Base-by-base conservation (phyloP, 345 rosid species). In the Sapria himalayana region DNA sequence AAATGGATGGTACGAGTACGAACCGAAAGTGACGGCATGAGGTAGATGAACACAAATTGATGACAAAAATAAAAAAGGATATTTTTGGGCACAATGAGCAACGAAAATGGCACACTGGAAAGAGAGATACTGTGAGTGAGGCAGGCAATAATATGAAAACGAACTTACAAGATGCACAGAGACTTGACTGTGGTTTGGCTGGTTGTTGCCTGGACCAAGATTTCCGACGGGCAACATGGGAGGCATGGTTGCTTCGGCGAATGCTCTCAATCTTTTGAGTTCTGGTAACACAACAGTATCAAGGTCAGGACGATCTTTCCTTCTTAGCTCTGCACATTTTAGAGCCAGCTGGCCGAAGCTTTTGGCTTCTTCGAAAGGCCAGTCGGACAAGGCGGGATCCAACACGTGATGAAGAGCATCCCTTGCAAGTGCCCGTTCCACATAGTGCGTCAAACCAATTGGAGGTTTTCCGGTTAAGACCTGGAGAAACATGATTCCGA, bases 261-360 rank as follows among this genome's bases (percentile, higher is more conserved):
- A 44, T 4, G 37, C 42, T 60, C 81, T 68, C 50, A 79, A 49
- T 48, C 72, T 66, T 54, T 79, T 61, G 16, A 84, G 79, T 52
- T 66, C 77, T 7, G 81, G 85, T 67, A 84, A 43, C 16, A 79
- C 56, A 23, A 60, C 71, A 45, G 59, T 74, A 31, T 73, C 79
- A n/a, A 76, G 74, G 51, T 84, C 78, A 1, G 92, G 93, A 46
- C 93, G 60, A 56, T 84, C 95, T 53, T 72, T 84, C 23, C 85
- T 51, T 55, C 95, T 70, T 12, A 76, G 47, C 67, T 76, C 81
- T 9, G 92, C 59, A 41, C 89, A 84, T 60, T 68, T 52, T 13
- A 84, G 71, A 4, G 95, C 60, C 38, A 84, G 33, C 44, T 52
- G 59, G 8, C 81, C 89, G 45, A 79, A 73, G 24, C 24, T 22